Evolutionary conservation across 1,284 basidiomycete species (phyloP), one percentile per base, ranked within the genome.

Genomic region (Trichosporon sp.): DNA sequence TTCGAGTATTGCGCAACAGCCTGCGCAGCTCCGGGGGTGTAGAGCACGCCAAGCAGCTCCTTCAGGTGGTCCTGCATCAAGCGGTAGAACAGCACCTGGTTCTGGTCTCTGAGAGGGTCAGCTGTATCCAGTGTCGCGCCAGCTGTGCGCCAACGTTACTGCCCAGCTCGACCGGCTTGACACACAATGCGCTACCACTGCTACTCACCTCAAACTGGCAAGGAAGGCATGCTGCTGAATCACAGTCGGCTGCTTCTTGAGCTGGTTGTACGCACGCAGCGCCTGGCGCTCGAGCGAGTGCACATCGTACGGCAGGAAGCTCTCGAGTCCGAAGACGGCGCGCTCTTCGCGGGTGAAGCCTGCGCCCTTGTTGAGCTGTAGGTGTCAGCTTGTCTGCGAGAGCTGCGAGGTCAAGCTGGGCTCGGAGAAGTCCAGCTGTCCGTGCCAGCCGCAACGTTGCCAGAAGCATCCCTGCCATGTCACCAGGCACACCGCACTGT

Each of bases 1-100:
- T 88, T 88, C 1, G 90, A 92, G 73, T 92, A 93, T 64, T 88
- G 85, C n/a, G 87, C 82, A 54, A 93, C 80, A 27, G 79, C 79
- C 69, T 81, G 80, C 32, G 76, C 77, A 8, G 76, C 81, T 54
- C 80, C 80, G 10, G 81, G 82, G n/a, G 81, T 82, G 66, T 91
- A 91, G 37, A 91, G 86, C 61, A 69, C 49, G 33, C 63, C 65
- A 11, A 69, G 65, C 58, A 91, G 81, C 78, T 92, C 90, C 69
- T 84, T 84, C 64, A 92, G 79, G 75, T 91, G 85, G 62, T 86
- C 83, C 56, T 83, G 80, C 60, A 91, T 79, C 27, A 92, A 77
- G 4, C 84, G 81, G 78, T 89, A 92, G 78, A 90, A 92, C 37
- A 92, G 80, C 3, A 90, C 88, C 84, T 87, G 78, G 73, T 85